These are phyloP conservation scores for Coemansia sp. DNA, from an alignment of 192 early-diverging fungal species.

Conservation along the genomic window DNA sequence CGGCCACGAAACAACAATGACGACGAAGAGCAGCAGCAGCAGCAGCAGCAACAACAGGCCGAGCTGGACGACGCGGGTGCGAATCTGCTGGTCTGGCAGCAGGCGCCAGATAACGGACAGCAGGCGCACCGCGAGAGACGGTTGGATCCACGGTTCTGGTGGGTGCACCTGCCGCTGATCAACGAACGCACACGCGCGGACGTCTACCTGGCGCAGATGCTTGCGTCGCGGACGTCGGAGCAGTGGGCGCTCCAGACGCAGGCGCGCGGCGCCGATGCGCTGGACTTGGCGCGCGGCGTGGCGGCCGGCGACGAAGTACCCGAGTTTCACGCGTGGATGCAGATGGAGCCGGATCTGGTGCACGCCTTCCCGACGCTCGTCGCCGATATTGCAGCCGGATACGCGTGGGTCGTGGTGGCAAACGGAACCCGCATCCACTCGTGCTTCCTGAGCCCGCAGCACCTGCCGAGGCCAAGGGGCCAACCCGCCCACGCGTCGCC, in stretches of 20 bases:
- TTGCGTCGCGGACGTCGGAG: slow-evolving; percentile 16
- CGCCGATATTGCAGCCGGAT: slow-evolving; percentile 16
- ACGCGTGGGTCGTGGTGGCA: slow-evolving; percentile 25
- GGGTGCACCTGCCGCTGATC: slow-evolving; percentile 24
- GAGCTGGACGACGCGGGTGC: background rate
- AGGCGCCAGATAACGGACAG: background rate
- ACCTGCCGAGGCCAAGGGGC: background rate
- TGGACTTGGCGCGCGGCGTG: slow-evolving; percentile 10
- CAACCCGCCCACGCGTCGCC: background rate
- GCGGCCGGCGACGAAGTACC: slow-evolving; percentile 15
- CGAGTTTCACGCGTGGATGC: slow-evolving; percentile 15
- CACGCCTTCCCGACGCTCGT: slow-evolving; percentile 32
- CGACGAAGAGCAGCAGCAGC: background rate
- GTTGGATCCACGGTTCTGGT: slow-evolving; percentile 37
- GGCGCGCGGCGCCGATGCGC: slow-evolving; percentile 8
- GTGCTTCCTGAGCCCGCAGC: slow-evolving; percentile 9
- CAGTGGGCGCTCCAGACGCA: slow-evolving; percentile 22
- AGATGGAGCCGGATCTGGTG: slow-evolving; percentile 1
- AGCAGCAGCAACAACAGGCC: too few relatives aligned
- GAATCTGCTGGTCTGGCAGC: background rate
- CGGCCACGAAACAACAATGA: slow-evolving; percentile 1
- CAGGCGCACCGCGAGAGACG: background rate
- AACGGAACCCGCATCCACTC: slow-evolving; percentile 35
- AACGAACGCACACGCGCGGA: slow-evolving; percentile 5
- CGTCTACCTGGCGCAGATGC: slow-evolving; percentile 15